Evolutionary conservation across 345 rosid genomes (phyloP).

Genomic region (Clausena lansium): DNA sequence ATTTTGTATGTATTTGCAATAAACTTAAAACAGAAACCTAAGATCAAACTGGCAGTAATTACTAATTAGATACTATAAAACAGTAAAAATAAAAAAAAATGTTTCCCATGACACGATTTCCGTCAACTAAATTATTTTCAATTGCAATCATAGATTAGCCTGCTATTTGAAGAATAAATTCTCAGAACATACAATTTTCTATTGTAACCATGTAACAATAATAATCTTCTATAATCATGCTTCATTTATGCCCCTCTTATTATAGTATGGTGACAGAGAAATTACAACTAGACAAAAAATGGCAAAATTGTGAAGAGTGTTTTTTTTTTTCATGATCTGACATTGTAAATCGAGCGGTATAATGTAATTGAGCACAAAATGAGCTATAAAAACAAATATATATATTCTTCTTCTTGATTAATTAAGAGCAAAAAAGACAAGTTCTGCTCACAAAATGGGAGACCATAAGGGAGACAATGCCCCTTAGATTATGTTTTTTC

Average conservation of each 20-base stretch:
- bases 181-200: neutral
- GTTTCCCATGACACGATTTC: neutral
- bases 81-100: neutral
- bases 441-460: conserved; percentile 38
- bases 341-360: conserved; percentile 29
- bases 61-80: neutral
- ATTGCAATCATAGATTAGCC: conserved; percentile 10
- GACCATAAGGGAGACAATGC: conserved; percentile 39
- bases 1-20: neutral
- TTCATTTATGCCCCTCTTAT: neutral
- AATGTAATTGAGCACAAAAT: neutral
- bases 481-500: conserved; percentile 23
- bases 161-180: neutral
- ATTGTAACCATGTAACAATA: neutral
- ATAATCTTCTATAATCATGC: neutral
- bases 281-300: neutral
- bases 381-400: conserved; percentile 17
- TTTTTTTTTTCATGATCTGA: conserved; percentile 20
- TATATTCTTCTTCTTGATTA: neutral
- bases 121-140: conserved; percentile 6
- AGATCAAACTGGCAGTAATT: neutral
- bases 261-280: neutral
- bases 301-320: conserved; percentile 18
- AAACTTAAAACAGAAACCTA: neutral
- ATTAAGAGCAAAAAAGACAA: conserved; percentile 28